A percentile compares a stretch with the other conserved stretches of the same genome.
Conservation (phyloP, 495 filamentous ascomycete species). For the Daldinia loculata region DNA sequence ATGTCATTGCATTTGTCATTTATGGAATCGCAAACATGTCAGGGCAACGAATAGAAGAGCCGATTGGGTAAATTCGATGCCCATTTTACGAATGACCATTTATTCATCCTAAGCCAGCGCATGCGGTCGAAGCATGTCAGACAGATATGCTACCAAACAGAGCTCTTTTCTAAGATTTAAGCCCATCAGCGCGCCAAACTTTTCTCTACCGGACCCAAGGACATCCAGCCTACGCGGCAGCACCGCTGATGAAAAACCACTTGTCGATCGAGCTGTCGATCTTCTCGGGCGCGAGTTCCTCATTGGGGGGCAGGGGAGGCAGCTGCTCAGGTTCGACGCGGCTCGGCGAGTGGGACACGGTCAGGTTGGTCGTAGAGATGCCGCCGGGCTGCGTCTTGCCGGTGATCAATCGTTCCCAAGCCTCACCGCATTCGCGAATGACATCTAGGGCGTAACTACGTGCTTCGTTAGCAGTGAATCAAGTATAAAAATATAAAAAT, state of each 20-base stretch:
- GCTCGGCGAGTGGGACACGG: constrained; percentile 72
- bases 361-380: constrained; percentile 82
- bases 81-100: constrained; percentile 5
- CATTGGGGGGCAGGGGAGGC: constrained; percentile 73
- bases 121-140: constrained; percentile 6
- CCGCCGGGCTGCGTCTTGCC: constrained; percentile 81
- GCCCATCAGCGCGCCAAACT: constrained; percentile 26
- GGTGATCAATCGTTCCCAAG: constrained; percentile 94
- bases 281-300: constrained; percentile 83
- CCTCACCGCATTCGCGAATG: constrained; percentile 92
- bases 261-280: constrained; percentile 99
- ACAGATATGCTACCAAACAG: constrained; percentile 18
- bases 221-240: constrained; percentile 73
- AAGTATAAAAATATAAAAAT: not conserved
- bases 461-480: constrained; percentile 38
- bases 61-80: not conserved
- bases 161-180: constrained; percentile 21
- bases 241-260: constrained; percentile 99
- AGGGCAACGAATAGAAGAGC: not conserved
- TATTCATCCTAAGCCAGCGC: constrained; percentile 20
- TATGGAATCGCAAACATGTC: constrained; percentile 1
- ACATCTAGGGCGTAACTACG: constrained; percentile 88
- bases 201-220: constrained; percentile 40
- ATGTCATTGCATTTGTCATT: not conserved
- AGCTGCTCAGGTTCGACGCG: constrained; percentile 70